Base-by-base conservation (phyloP, 805 yeast species). In the Saccharomycopsis sp. region DNA sequence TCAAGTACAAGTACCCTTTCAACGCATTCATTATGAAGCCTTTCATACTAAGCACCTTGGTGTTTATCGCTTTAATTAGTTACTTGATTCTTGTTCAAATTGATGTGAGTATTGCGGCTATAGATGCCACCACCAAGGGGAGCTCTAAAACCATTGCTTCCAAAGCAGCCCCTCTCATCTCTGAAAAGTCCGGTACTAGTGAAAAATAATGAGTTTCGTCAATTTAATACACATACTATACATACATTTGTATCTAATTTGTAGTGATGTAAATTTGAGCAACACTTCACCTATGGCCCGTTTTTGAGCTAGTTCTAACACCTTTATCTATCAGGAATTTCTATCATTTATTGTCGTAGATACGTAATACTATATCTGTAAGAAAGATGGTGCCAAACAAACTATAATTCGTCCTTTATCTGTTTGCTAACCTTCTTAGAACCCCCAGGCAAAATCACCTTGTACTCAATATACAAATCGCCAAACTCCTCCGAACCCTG, bases 11-110 rank as follows among this genome's bases (percentile, higher is more conserved):
- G 63, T 89, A 81, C 71, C 71, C 88, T 5, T 65, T 71, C 7
- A 66, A 71, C 46, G 80, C 78, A 61, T 79, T 80, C 69, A 73
- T 82, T 67, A 72, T 73, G 61, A 91, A 91, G 70, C 92, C 96
- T 21, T 61, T 83, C 48, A 76, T 80, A 56, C 78, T 89, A 53
- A 81, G 91, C 4, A 77, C 79, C 1, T 81, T 83, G 62, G 73
- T 87, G 21, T 81, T 86, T 61, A 67, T 78, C 34, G 89, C 85
- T 0, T 74, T 89, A 65, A 65, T 80, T 63, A 75, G 83, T 64
- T 76, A 80, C 65, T 81, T 80, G 64, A 70, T 75, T 3, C 62
- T 82, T 23, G 73, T 75, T 55, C 77, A 75, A 62, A 68, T 83
- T 23, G 82, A 82, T 64, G 60, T 79, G 34, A 65, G 67, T 18